Base-by-base conservation (phyloP, 169 alveolate genomes). In the Plasmodium ovale region DNA sequence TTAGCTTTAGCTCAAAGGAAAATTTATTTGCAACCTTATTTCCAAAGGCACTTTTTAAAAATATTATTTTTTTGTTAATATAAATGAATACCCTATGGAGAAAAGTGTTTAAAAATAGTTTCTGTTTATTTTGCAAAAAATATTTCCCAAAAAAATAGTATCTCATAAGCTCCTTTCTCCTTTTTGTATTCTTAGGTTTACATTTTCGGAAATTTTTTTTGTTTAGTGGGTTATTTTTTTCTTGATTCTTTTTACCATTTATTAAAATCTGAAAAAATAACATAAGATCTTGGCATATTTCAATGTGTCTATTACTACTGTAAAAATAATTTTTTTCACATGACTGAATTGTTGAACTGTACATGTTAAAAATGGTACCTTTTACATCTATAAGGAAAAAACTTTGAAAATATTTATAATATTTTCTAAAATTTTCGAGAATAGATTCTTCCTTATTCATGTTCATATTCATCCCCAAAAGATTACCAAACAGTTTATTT, bases 231-330 rank as follows among this genome's bases (percentile, higher is more conserved):
- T 19, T n/a, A 39, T 25, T 16, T 59, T 47, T 3, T 3, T 23
- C 39, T 23, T 62, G 14, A 35, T 44, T 59, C 44, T 74, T 74
- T 62, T 54, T 72, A 14, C 87, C 87, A 29, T 72, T 35, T 10
- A 82, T 82, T 10, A 82, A 59, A 35, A 82, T 47, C 65, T 82
- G 90, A 35, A 82, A 82, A 42, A 82, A 82, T 35, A 82, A 25
- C 84, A 82, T 82, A 6, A 82, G 62, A 39, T 82, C 90, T 14
- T 82, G 42, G 53, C 90, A 82, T 27, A 82, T 82, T 69, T 82
- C 84, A 7, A 82, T 16, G 16, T 69, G 60, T 53, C 90, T 23
- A 53, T 65, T 82, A 31, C 65, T 16, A 51, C 65, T 72, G 58
- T 65, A 82, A 49, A 51, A 82, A 54, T 64, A 82, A 65, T 64